A percentile compares a stretch with the other conserved stretches of the same genome.
Evolutionary conservation across 2,329 filamentous ascomycete genomes (phyloP).

Genomic region (Eurotiales sp.): DNA sequence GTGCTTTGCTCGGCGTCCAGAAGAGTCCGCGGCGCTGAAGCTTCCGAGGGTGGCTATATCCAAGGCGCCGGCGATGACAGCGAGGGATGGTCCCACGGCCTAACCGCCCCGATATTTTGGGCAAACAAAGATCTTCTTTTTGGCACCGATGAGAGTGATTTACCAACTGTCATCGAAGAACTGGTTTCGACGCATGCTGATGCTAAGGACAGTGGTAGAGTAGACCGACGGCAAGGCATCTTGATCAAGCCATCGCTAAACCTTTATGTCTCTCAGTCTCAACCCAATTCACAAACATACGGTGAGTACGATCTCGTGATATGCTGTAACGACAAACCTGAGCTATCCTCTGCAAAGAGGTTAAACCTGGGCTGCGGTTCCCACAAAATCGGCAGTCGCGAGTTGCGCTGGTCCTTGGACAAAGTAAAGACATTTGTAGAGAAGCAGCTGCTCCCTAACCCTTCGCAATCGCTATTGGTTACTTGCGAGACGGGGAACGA

Average conservation of each 20-base stretch:
- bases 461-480: slow-evolving; percentile 49
- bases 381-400: slow-evolving; percentile 76
- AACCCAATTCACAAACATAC: background rate
- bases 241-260: slow-evolving; percentile 37
- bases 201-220: slow-evolving; percentile 15
- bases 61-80: slow-evolving; percentile 94
- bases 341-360: slow-evolving; percentile 31
- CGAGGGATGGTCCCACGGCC: slow-evolving; percentile 82
- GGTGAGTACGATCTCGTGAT: slow-evolving; percentile 45
- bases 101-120: slow-evolving; percentile 82
- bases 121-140: slow-evolving; percentile 59
- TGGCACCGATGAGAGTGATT: slow-evolving; percentile 60
- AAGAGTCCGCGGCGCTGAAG: slow-evolving; percentile 64
- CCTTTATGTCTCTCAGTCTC: slow-evolving; percentile 35
- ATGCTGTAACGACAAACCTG: slow-evolving; percentile 32
- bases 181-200: slow-evolving; percentile 34
- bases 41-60: slow-evolving; percentile 72
- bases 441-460: slow-evolving; percentile 27
- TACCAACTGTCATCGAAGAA: slow-evolving; percentile 49
- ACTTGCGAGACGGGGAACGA: slow-evolving; percentile 77
- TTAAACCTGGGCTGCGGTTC: slow-evolving; percentile 63
- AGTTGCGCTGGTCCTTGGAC: slow-evolving; percentile 68
- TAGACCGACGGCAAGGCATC: slow-evolving; percentile 8
- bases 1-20: slow-evolving; percentile 83
- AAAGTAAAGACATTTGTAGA: slow-evolving; percentile 57